phyloP scores from a whole-genome alignment of 306 rosid genomes.

The Corylus avellana region DNA sequence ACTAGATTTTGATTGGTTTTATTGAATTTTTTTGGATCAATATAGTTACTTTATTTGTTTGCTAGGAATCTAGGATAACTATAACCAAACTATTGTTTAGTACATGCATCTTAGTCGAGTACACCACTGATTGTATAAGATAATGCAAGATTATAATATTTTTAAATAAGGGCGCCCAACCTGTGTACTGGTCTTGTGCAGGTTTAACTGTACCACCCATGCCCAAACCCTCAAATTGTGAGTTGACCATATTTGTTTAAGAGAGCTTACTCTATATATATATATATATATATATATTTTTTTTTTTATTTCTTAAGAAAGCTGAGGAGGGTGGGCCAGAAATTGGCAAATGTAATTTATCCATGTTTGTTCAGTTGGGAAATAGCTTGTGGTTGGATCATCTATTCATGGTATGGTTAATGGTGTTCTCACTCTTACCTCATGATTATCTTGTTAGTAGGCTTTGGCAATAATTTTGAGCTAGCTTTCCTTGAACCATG shows the following conservation, averaged over 20 bases:
- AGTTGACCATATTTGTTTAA: neutral
- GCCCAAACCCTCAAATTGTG: neutral
- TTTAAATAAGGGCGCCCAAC: neutral
- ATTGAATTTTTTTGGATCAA: neutral
- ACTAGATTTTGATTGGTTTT: neutral
- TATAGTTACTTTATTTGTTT: neutral
- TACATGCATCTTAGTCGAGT: neutral
- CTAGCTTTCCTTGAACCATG: conserved; percentile 4
- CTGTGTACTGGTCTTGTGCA: neutral
- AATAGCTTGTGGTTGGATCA: neutral
- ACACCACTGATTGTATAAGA: neutral
- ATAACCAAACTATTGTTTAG: neutral
- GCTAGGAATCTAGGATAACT: neutral
- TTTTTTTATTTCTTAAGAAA: neutral
- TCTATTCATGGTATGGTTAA: neutral
- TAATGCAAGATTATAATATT: neutral
- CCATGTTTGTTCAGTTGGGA: neutral
- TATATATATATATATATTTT: too few relatives aligned
- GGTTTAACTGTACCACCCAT: neutral
- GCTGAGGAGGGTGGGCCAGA: neutral
- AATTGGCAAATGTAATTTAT: neutral
- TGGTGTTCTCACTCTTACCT: neutral
- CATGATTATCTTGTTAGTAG: neutral
- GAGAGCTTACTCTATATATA: neutral
- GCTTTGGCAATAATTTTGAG: conserved; percentile 12